A percentile compares a stretch with the other conserved stretches of the same genome.
Conservation (phyloP, 2,329 filamentous ascomycete genomes). For the Raffaelea albimanens region DNA sequence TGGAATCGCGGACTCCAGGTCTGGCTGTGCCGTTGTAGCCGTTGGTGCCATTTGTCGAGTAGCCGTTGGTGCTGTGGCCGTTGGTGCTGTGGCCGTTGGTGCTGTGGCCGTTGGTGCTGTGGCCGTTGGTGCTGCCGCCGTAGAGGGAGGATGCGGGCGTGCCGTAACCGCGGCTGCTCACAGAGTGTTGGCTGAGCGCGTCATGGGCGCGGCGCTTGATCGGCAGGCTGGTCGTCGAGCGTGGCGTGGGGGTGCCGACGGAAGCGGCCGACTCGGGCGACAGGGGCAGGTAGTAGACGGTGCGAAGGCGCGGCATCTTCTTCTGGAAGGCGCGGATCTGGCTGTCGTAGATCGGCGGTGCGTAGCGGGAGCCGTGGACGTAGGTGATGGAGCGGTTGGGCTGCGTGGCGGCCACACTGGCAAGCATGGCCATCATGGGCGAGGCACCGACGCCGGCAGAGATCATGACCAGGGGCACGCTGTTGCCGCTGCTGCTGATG, state of each 20-base stretch:
- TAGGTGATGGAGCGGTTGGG: slow-evolving; percentile 43
- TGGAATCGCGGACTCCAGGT: neutral
- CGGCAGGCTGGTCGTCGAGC: no score
- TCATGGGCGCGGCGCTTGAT: neutral
- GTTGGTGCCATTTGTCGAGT: neutral
- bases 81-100: neutral
- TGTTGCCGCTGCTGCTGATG: slow-evolving; percentile 15
- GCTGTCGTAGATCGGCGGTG: slow-evolving; percentile 42
- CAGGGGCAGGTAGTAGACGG: slow-evolving; percentile 30
- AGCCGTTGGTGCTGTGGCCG: neutral
- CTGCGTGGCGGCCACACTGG: slow-evolving; percentile 36
- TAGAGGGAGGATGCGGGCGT: no score
- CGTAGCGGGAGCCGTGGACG: slow-evolving; percentile 46
- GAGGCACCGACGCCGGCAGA: slow-evolving; percentile 53
- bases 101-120: neutral
- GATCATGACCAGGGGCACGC: slow-evolving; percentile 47
- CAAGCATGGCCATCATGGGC: slow-evolving; percentile 52
- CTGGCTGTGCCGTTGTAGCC: neutral
- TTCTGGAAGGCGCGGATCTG: slow-evolving; percentile 36
- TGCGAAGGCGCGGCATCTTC: slow-evolving; percentile 24
- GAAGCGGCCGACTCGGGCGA: neutral
- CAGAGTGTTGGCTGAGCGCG: neutral
- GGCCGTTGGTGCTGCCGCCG: neutral
- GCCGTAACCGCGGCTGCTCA: neutral
- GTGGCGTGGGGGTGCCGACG: neutral